phyloP scores from a whole-genome alignment of 2,329 filamentous ascomycete genomes.

The Aureobasidium leucospermi region DNA sequence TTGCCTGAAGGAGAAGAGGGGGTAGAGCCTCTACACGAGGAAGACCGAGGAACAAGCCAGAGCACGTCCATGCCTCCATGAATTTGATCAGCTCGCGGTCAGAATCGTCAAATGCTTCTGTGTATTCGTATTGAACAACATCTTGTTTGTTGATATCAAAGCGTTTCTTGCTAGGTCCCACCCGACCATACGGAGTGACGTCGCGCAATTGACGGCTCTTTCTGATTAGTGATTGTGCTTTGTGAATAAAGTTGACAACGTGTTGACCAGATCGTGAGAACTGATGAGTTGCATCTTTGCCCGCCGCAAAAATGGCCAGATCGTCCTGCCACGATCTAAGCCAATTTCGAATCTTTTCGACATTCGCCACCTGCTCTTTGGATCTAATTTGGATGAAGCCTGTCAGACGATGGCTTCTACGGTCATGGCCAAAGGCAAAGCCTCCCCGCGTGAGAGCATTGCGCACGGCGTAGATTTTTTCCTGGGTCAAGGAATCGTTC shows the following conservation, averaged over 20 bases:
- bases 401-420: constrained; percentile 43
- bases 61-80: constrained; percentile 60
- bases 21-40: constrained; percentile 55
- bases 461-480: constrained; percentile 58
- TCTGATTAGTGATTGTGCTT: constrained; percentile 33
- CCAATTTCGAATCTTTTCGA: constrained; percentile 45
- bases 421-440: constrained; percentile 52
- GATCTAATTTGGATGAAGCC: constrained; percentile 58
- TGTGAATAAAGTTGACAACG: constrained; percentile 34
- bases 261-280: constrained; percentile 17
- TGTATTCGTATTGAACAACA: constrained; percentile 19
- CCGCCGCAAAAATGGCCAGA: constrained; percentile 26
- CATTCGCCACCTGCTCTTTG: constrained; percentile 44
- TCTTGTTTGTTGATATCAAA: constrained; percentile 20
- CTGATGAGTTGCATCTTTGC: neutral
- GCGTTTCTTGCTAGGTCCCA: constrained; percentile 33
- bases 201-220: constrained; percentile 33
- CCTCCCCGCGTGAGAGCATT: constrained; percentile 54
- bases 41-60: constrained; percentile 44
- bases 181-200: constrained; percentile 24
- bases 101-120: constrained; percentile 38
- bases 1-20: constrained; percentile 55
- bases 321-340: constrained; percentile 49
- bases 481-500: constrained; percentile 22
- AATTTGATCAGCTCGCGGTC: constrained; percentile 58